Percentiles rank a stretch among this genome's conserved stretches.
These are phyloP conservation scores for Cryptococcus jaspeensis DNA, from an alignment of 1,284 basidiomycete species.

Conservation along the genomic window DNA sequence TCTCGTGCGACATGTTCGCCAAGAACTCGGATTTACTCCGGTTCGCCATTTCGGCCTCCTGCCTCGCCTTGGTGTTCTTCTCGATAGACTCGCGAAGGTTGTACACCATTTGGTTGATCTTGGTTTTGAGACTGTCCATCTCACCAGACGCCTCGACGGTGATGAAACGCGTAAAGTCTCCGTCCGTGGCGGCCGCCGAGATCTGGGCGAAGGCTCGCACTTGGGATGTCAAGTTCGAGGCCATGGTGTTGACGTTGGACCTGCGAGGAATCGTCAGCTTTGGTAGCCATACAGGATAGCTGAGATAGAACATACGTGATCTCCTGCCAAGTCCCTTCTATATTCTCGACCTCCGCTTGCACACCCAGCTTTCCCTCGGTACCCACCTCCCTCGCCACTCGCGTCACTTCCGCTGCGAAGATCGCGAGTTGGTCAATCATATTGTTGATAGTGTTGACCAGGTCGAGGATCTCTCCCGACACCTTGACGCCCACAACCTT, in stretches of 20 bases:
- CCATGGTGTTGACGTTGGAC: conserved; percentile 91
- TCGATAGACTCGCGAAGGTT: conserved; percentile 95
- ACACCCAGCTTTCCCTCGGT: conserved; percentile 96
- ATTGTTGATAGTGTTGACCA: conserved; percentile 77
- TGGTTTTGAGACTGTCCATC: conserved; percentile 99
- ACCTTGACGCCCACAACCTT: conserved; percentile 92
- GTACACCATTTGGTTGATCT: conserved; percentile 90
- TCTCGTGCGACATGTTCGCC: conserved; percentile 97
- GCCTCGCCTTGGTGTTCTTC: conserved; percentile 97
- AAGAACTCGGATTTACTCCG: conserved; percentile 96
- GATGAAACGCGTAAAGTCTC: conserved; percentile 98
- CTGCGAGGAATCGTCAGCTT: conserved; percentile 54
- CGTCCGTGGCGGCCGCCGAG: conserved; percentile 96
- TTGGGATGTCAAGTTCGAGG: conserved; percentile 92
- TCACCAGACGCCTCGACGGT: conserved; percentile 98
- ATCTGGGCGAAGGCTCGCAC: conserved; percentile 99
- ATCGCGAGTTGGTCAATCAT: conserved; percentile 96
- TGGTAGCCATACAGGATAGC: neutral
- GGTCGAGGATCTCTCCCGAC: conserved; percentile 89
- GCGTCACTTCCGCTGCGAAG: conserved; percentile 91
- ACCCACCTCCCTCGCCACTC: conserved; percentile 91
- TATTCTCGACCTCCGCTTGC: conserved; percentile 93
- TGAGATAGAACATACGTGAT: conserved; percentile 77
- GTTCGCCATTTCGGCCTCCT: conserved; percentile 95
- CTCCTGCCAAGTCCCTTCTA: conserved; percentile 98